phyloP scores from a whole-genome alignment of 208 protist genomes.

The Leishmania mexicana region DNA sequence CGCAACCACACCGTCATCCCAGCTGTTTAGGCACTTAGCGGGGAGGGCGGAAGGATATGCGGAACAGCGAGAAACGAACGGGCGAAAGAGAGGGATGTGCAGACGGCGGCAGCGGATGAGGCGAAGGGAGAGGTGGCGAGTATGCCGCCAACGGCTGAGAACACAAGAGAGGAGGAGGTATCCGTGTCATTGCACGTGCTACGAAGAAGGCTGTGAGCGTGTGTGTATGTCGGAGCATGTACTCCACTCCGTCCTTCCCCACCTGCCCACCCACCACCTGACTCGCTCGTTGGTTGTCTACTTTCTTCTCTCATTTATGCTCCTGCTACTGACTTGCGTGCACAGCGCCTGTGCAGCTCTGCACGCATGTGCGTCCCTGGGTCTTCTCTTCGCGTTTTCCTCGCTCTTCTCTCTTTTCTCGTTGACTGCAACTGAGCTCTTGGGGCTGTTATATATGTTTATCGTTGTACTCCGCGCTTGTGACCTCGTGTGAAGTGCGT shows the following conservation, averaged over 20 bases:
- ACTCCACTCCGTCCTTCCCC: neutral
- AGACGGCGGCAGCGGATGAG: neutral
- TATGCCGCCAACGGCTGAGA: neutral
- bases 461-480: neutral
- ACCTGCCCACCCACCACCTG: neutral
- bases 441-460: constrained; percentile 13
- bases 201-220: neutral
- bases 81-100: neutral
- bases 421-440: neutral
- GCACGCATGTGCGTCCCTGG: neutral
- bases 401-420: neutral
- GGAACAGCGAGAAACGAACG: neutral
- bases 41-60: neutral
- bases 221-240: neutral
- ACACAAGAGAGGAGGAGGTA: neutral
- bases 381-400: constrained; percentile 1
- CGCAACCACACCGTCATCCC: neutral
- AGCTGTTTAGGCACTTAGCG: no score
- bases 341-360: neutral
- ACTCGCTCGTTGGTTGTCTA: neutral
- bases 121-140: neutral
- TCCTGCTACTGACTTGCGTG: neutral
- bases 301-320: neutral
- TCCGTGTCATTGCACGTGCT: neutral
- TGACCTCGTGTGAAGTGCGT: neutral